Evolutionary conservation across 495 filamentous ascomycete genomes (phyloP), one percentile per base, ranked within the genome.

Genomic region (Hypoxylon intermedium): DNA sequence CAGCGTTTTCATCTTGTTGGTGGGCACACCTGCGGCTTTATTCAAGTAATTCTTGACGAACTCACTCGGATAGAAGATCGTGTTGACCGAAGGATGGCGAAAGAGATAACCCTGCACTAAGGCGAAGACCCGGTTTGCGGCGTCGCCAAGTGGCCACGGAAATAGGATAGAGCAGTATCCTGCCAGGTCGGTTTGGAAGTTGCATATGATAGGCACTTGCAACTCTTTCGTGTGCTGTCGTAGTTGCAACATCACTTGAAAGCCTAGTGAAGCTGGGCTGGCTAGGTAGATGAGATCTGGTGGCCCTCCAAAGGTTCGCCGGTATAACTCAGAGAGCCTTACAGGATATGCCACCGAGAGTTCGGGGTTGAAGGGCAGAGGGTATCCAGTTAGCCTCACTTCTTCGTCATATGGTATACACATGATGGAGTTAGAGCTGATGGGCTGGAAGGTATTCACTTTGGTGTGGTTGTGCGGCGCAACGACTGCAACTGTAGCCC

Each of bases 101-200:
- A 88, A 87, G 1, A 88, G 72, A 52, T 81, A 85, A 4, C 82
- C 81, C 58, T 87, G 82, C 0, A 86, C 83, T 0, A 71, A 60
- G 11, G 77, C 74, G 49, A 87, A 79, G 19, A 85, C 67, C 65
- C 74, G 79, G 33, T 83, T 81, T 4, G 82, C 85, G 41, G 83
- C 78, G 6, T 60, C 62, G 50, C 81, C 80, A 13, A 88, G 72
- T 0, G 83, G 83, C 24, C 75, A 68, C 0, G 83, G 83, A 38
- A 88, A 84, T 21, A 88, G 71, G 52, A 88, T 83, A 46, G 79
- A 77, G 63, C 81, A 80, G 60, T 88, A 88, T 9, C 83, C 81
- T 0, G 83, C 82, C 5, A 88, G 74, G 67, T 88, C 84, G 0
- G 85, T 88, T 63, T 88, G 85, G 60, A 86, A 87, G 65, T 87